Percentiles rank a stretch among this genome's conserved stretches.
Evolutionary conservation across 805 yeast genomes (phyloP).

Genomic region (Starmerella khaoyaiensis): DNA sequence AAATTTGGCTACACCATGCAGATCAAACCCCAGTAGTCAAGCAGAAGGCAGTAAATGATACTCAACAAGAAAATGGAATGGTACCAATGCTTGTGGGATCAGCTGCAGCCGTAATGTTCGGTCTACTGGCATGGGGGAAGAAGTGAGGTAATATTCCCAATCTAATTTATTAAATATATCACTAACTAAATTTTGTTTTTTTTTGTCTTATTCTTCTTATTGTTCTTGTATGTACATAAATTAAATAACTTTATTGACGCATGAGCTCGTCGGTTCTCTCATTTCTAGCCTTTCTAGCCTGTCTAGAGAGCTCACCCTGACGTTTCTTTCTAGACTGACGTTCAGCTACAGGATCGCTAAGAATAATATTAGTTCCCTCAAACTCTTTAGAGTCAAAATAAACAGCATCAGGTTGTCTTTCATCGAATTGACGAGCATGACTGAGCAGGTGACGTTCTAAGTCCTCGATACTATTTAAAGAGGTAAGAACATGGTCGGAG

Average conservation of each 20-base stretch:
- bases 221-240: conserved; percentile 2
- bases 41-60: neutral
- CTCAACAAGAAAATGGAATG: conserved; percentile 9
- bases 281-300: conserved; percentile 33
- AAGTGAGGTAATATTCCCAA: conserved; percentile 1
- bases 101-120: conserved; percentile 17
- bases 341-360: conserved; percentile 39
- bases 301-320: conserved; percentile 35
- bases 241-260: neutral
- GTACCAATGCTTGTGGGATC: conserved; percentile 17
- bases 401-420: conserved; percentile 64
- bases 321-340: conserved; percentile 35
- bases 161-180: neutral
- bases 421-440: conserved; percentile 39
- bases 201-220: neutral
- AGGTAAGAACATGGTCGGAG: conserved; percentile 39
- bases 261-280: conserved; percentile 21
- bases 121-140: conserved; percentile 16
- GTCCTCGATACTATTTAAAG: conserved; percentile 31
- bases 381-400: conserved; percentile 45
- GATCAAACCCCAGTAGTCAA: conserved; percentile 26
- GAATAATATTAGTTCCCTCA: conserved; percentile 37
- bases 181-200: neutral
- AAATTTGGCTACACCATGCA: conserved; percentile 57
- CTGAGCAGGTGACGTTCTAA: conserved; percentile 31